Conservation (phyloP, 345 rosid species). For the Cardamine chenopodiifolia region DNA sequence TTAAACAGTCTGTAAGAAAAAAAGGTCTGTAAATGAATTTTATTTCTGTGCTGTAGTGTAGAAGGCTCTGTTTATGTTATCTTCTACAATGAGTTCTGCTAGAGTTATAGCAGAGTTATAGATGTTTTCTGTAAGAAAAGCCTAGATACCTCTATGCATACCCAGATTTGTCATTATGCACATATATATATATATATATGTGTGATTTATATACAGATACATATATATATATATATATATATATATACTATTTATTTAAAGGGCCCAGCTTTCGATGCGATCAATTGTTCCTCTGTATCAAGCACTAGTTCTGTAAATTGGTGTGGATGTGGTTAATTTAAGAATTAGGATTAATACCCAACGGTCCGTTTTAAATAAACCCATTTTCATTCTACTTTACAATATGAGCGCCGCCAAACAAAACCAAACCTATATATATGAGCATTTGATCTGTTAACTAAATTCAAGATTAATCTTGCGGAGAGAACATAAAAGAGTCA, state of each 20-base stretch:
- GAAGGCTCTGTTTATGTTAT: constrained; percentile 41
- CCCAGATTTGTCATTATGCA: constrained; percentile 39
- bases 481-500: too few species aligned
- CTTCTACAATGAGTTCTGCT: constrained; percentile 31
- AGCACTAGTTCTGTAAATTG: constrained; percentile 35
- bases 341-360: constrained; percentile 7
- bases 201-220: background rate
- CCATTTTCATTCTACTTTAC: background rate
- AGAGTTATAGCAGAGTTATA: constrained; percentile 31
- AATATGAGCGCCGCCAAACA: too few species aligned
- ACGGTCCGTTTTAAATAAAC: constrained; percentile 11
- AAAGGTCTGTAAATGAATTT: constrained; percentile 6
- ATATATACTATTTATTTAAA: constrained; percentile 6
- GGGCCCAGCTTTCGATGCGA: constrained; percentile 45
- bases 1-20: constrained; percentile 2
- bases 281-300: constrained; percentile 43
- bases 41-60: background rate
- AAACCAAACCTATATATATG: background rate
- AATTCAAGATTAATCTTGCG: too few species aligned
- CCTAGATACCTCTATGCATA: constrained; percentile 34
- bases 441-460: background rate
- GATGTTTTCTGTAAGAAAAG: constrained; percentile 40
- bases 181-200: background rate
- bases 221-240: background rate
- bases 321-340: constrained; percentile 32